phyloP scores from a whole-genome alignment of 495 filamentous ascomycete genomes.

The Aspergillus conjunctus region DNA sequence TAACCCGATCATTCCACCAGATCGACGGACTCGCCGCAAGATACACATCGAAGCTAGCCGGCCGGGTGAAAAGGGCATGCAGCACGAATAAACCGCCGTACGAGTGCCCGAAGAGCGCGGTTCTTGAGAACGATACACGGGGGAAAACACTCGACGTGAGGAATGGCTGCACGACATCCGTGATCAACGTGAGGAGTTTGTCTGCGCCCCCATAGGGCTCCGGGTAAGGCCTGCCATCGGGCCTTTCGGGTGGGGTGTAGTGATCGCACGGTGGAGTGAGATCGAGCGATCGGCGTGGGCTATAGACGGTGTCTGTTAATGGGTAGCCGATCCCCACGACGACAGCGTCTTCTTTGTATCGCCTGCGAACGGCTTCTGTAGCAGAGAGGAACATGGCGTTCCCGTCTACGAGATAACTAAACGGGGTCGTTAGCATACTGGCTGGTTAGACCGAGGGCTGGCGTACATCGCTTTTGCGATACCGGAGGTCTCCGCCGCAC shows the following conservation, averaged over 20 bases:
- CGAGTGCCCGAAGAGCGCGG: constrained; percentile 30
- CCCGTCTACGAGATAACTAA: constrained; percentile 30
- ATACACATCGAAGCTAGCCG: constrained; percentile 24
- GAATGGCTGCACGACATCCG: constrained; percentile 16
- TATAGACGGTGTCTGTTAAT: constrained; percentile 21
- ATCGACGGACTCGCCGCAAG: constrained; percentile 33
- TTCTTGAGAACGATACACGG: constrained; percentile 11
- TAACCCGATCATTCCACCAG: constrained; percentile 29
- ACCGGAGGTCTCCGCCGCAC: neutral
- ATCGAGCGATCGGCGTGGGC: constrained; percentile 24
- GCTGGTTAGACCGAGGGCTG: neutral
- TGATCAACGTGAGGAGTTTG: constrained; percentile 24
- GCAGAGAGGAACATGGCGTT: constrained; percentile 30
- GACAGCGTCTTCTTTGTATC: constrained; percentile 18
- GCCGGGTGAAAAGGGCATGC: constrained; percentile 25
- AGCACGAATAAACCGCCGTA: constrained; percentile 29
- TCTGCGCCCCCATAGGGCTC: constrained; percentile 26
- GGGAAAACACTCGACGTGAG: constrained; percentile 23
- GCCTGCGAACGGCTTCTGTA: constrained; percentile 26
- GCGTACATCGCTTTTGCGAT: constrained; percentile 25
- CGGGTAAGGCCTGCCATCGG: constrained; percentile 16
- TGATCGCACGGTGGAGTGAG: constrained; percentile 27
- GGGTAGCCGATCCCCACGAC: constrained; percentile 31
- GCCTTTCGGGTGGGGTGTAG: constrained; percentile 19
- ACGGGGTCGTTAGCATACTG: neutral